Percentiles rank a stretch among this genome's conserved stretches.
These are phyloP conservation scores for Lentithecium fluviatile DNA, from an alignment of 495 filamentous ascomycete genomes.

Conservation along the genomic window DNA sequence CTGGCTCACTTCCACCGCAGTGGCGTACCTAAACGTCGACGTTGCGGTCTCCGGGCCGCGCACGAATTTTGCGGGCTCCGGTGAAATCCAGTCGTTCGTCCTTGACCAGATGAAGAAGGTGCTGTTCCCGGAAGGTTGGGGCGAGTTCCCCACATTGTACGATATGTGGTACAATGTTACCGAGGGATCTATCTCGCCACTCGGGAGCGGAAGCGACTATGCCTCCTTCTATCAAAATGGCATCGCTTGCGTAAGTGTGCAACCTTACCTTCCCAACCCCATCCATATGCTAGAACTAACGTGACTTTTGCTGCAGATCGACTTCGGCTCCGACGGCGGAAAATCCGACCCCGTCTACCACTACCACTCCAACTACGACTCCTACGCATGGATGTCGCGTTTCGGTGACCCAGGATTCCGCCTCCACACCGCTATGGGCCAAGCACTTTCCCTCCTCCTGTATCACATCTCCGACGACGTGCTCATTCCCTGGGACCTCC, in stretches of 20 bases:
- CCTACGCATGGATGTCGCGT: constrained; percentile 33
- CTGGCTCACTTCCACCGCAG: constrained; percentile 30
- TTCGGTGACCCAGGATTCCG: constrained; percentile 35
- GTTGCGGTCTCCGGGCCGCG: constrained; percentile 52
- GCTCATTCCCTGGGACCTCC: constrained; percentile 43
- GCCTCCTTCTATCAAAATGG: constrained; percentile 39
- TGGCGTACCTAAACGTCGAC: constrained; percentile 69
- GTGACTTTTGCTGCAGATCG: constrained; percentile 18
- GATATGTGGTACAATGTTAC: constrained; percentile 37
- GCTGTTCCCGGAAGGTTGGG: constrained; percentile 30
- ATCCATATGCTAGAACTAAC: neutral
- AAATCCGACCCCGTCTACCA: constrained; percentile 37
- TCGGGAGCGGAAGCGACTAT: constrained; percentile 39
- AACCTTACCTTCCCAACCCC: neutral
- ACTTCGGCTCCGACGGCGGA: constrained; percentile 34
- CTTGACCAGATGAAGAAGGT: constrained; percentile 38
- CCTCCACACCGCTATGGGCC: constrained; percentile 35
- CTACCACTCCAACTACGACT: constrained; percentile 38
- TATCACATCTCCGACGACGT: constrained; percentile 42
- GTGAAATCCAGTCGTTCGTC: constrained; percentile 34
- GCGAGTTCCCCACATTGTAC: constrained; percentile 41
- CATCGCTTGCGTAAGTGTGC: constrained; percentile 28
- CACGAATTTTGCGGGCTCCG: constrained; percentile 28
- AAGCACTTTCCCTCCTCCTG: constrained; percentile 40
- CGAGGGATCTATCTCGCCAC: constrained; percentile 32